Evolutionary conservation across 129 eudicot genomes (phyloP).

Genomic region (Centrapalus pauciflorus): DNA sequence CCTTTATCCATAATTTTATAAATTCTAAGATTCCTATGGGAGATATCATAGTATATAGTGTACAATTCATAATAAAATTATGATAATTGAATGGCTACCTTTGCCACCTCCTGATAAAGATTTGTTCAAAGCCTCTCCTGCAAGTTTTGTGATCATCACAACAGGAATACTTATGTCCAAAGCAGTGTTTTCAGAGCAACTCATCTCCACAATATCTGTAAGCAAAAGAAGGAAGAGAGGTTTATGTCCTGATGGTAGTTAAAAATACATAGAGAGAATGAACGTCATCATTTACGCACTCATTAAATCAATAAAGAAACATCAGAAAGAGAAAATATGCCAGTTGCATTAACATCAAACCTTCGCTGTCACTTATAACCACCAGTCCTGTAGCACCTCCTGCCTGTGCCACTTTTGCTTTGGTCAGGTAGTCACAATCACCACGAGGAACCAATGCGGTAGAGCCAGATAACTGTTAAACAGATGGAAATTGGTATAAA

Average conservation of each 20-base stretch:
- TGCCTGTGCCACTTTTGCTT: constrained; percentile 75
- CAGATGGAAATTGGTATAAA: not conserved
- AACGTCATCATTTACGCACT: not conserved
- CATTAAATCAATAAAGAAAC: not conserved
- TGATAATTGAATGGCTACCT: constrained; percentile 35
- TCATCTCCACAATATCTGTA: constrained; percentile 64
- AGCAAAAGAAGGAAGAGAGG: not conserved
- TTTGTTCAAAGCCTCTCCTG: constrained; percentile 50
- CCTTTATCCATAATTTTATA: not conserved
- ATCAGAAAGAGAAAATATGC: not conserved
- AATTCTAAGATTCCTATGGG: no score
- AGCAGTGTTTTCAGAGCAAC: constrained; percentile 41
- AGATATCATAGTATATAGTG: no score
- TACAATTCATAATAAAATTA: not conserved
- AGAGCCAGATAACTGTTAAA: constrained; percentile 61
- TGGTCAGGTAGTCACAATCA: constrained; percentile 63
- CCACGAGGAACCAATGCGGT: constrained; percentile 69
- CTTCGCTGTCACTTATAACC: constrained; percentile 67
- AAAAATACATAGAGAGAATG: not conserved
- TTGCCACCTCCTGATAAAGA: constrained; percentile 41
- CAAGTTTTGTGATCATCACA: constrained; percentile 54
- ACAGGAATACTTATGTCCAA: constrained; percentile 56
- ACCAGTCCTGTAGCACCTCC: constrained; percentile 78
- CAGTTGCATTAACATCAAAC: constrained; percentile 31
- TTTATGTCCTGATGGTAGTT: not conserved